Evolutionary conservation across 768 basidiomycete genomes (phyloP).

Genomic region (Leccinum rimulosum): DNA sequence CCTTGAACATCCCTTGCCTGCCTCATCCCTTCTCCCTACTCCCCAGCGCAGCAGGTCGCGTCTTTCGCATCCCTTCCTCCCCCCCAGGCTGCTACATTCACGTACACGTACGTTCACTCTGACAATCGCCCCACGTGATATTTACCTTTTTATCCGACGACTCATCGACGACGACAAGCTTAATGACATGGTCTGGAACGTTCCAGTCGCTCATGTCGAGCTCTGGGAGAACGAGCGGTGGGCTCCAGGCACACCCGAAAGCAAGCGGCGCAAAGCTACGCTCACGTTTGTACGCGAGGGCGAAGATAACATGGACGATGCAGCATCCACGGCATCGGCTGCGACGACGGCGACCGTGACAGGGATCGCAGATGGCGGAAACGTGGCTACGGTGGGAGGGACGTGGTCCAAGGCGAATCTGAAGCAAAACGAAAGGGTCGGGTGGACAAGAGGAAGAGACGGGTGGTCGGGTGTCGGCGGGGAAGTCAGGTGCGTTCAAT

Average conservation of each 20-base stretch:
- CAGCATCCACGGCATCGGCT: background rate
- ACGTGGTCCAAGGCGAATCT: slow-evolving; percentile 16
- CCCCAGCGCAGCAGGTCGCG: background rate
- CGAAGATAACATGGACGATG: background rate
- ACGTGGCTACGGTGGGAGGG: background rate
- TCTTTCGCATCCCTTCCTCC: background rate
- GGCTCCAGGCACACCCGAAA: background rate
- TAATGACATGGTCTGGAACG: background rate
- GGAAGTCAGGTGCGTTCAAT: slow-evolving; percentile 18
- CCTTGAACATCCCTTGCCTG: slow-evolving; percentile 9
- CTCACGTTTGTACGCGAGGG: background rate
- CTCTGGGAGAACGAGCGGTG: slow-evolving; percentile 1
- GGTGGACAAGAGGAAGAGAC: slow-evolving; percentile 17
- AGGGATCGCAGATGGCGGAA: background rate
- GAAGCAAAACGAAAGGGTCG: slow-evolving; percentile 5
- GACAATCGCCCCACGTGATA: background rate
- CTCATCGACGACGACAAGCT: background rate
- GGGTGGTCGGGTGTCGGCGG: slow-evolving; percentile 15
- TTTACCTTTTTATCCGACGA: background rate
- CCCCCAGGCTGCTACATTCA: background rate
- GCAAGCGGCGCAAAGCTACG: background rate
- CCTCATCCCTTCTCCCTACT: background rate
- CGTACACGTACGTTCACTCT: background rate
- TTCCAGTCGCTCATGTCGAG: background rate
- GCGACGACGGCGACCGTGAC: background rate